These are phyloP conservation scores for Acrocalymma vagum DNA, from an alignment of 2,329 filamentous ascomycete species.

Conservation along the genomic window DNA sequence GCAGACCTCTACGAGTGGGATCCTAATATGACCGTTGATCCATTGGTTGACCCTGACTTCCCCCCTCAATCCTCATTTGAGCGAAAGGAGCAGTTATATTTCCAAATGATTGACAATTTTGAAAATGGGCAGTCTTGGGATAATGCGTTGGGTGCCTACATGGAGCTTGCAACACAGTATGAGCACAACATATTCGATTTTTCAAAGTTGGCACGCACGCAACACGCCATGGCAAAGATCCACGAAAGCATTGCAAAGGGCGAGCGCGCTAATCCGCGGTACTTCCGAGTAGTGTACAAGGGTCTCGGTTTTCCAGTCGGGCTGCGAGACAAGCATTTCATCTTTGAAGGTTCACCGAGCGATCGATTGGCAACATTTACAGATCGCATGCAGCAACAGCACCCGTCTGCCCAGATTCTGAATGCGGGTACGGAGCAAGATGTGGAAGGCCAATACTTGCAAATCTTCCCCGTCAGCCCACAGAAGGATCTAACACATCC, in stretches of 20 bases:
- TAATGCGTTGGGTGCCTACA: conserved; percentile 85
- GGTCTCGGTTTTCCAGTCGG: conserved; percentile 86
- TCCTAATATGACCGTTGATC: conserved; percentile 69
- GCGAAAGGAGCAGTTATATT: conserved; percentile 89
- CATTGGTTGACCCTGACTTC: conserved; percentile 77
- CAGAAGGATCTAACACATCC: conserved; percentile 84
- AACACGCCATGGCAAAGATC: conserved; percentile 90
- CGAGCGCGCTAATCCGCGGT: conserved; percentile 79
- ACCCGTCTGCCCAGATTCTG: conserved; percentile 84
- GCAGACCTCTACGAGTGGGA: conserved; percentile 96
- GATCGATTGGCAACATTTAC: conserved; percentile 85
- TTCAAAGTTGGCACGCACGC: conserved; percentile 85
- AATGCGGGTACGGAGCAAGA: conserved; percentile 75
- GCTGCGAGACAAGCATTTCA: conserved; percentile 88
- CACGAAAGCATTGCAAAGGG: conserved; percentile 89
- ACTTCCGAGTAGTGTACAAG: conserved; percentile 90
- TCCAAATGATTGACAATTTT: conserved; percentile 93
- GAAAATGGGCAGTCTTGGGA: conserved; percentile 96
- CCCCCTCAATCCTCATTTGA: conserved; percentile 89
- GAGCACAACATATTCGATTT: conserved; percentile 91
- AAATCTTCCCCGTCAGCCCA: conserved; percentile 81
- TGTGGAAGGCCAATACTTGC: conserved; percentile 88
- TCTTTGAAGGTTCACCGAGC: conserved; percentile 82
- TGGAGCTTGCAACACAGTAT: conserved; percentile 91
- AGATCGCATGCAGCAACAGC: conserved; percentile 90